These are phyloP conservation scores for Ophiostoma angusticollis DNA, from an alignment of 2,329 filamentous ascomycete genomes.

Conservation along the genomic window DNA sequence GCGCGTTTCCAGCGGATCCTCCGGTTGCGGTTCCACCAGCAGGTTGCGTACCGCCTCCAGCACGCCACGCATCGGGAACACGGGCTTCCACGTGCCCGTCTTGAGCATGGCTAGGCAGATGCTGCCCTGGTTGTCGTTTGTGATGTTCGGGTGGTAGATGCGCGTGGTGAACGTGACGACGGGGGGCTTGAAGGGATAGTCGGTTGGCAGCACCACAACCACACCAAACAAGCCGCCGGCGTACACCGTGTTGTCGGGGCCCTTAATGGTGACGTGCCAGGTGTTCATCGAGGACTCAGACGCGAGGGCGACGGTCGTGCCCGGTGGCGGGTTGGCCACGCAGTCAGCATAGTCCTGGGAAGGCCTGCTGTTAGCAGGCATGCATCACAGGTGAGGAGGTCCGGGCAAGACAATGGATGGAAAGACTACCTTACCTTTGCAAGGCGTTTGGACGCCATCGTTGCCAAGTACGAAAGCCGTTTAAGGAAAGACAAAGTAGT, in stretches of 20 bases:
- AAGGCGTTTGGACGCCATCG: conserved; percentile 24
- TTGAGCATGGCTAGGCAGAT: conserved; percentile 81
- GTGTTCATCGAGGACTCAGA: conserved; percentile 35
- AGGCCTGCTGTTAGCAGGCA: no score
- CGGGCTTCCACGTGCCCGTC: conserved; percentile 83
- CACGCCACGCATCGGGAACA: conserved; percentile 61
- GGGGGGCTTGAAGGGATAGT: conserved; percentile 87
- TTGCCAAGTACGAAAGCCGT: no score
- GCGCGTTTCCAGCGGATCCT: conserved; percentile 75
- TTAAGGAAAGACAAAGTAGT: no score
- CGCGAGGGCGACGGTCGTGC: conserved; percentile 34
- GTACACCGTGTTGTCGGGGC: conserved; percentile 34
- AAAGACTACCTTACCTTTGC: conserved; percentile 10
- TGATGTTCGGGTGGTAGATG: conserved; percentile 92
- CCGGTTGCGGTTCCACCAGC: conserved; percentile 68
- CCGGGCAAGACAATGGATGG: neutral
- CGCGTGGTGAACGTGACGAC: conserved; percentile 70
- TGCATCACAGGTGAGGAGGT: no score
- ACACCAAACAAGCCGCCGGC: conserved; percentile 62
- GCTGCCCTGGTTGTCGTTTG: conserved; percentile 70
- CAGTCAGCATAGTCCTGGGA: conserved; percentile 41
- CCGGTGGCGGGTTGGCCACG: conserved; percentile 31
- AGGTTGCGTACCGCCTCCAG: conserved; percentile 65
- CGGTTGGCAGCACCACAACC: conserved; percentile 56
- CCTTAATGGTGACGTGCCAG: conserved; percentile 37